Conservation (phyloP, 78 protist genomes). For the Dictyostelium brefeldianum region DNA sequence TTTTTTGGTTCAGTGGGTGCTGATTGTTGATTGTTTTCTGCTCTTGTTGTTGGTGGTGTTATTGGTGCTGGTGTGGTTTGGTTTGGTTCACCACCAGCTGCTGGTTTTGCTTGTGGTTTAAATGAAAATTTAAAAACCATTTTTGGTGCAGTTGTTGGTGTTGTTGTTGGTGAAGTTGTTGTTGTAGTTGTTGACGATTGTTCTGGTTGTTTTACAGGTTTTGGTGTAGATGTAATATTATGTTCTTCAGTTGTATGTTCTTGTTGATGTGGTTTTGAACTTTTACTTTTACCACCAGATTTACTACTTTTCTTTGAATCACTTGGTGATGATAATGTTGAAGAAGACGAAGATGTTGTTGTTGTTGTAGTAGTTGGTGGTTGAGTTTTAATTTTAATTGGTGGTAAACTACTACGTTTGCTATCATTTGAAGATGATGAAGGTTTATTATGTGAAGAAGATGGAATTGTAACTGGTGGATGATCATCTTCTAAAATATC, state of each 20-base stretch:
- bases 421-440: neutral
- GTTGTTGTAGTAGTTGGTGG: neutral
- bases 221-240: neutral
- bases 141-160: neutral
- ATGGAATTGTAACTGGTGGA: neutral
- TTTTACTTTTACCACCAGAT: neutral
- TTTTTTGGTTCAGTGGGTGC: constrained; percentile 1
- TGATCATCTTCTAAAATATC: neutral
- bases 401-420: neutral
- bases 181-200: neutral
- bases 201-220: neutral
- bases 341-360: neutral
- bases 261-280: neutral
- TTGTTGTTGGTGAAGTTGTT: neutral
- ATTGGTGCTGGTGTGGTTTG: neutral
- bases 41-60: neutral
- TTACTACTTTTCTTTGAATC: neutral
- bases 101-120: neutral
- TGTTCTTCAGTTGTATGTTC: neutral
- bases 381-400: constrained; percentile 13
- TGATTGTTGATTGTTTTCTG: neutral
- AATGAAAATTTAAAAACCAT: neutral
- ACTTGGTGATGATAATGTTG: neutral
- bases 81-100: neutral
- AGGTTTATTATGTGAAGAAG: neutral